Conservation (phyloP, 805 yeast species). For the Candida arabinofermentans region DNA sequence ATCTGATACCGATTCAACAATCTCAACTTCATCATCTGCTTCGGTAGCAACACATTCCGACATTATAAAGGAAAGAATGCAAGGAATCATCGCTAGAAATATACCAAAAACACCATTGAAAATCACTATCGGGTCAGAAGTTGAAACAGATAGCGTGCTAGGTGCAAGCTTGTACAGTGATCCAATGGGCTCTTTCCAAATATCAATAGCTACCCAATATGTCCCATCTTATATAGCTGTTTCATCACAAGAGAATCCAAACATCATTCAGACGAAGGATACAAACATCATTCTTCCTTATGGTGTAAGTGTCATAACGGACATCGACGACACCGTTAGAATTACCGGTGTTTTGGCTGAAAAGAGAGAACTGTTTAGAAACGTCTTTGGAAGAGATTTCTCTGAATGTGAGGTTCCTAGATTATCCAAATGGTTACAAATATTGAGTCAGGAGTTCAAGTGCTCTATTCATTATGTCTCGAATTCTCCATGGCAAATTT, state of each 20-base stretch:
- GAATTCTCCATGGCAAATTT: conserved; percentile 92
- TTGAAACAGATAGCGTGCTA: conserved; percentile 27
- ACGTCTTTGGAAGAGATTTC: conserved; percentile 65
- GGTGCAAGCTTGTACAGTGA: conserved; percentile 48
- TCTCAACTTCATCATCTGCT: conserved; percentile 11
- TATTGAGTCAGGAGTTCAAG: conserved; percentile 37
- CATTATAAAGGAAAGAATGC: conserved; percentile 57
- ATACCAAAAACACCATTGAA: conserved; percentile 53
- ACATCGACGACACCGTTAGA: conserved; percentile 92
- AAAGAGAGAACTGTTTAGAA: conserved; percentile 75
- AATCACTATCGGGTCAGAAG: conserved; percentile 53
- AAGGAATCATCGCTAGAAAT: conserved; percentile 65
- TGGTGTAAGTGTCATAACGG: conserved; percentile 78
- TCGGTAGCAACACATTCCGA: conserved; percentile 15
- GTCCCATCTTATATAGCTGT: conserved; percentile 59
- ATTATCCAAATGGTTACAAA: conserved; percentile 66
- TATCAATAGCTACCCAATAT: conserved; percentile 50
- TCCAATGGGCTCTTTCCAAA: conserved; percentile 60
- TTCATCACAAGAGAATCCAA: conserved; percentile 42
- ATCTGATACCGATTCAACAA: conserved; percentile 20
- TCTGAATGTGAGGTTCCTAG: conserved; percentile 70
- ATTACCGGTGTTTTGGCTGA: conserved; percentile 88
- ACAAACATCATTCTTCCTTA: conserved; percentile 34
- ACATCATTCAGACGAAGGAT: conserved; percentile 43
- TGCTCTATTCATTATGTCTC: conserved; percentile 85